Evolutionary conservation across 768 basidiomycete species (phyloP).

Genomic region (Podaxis sp.): DNA sequence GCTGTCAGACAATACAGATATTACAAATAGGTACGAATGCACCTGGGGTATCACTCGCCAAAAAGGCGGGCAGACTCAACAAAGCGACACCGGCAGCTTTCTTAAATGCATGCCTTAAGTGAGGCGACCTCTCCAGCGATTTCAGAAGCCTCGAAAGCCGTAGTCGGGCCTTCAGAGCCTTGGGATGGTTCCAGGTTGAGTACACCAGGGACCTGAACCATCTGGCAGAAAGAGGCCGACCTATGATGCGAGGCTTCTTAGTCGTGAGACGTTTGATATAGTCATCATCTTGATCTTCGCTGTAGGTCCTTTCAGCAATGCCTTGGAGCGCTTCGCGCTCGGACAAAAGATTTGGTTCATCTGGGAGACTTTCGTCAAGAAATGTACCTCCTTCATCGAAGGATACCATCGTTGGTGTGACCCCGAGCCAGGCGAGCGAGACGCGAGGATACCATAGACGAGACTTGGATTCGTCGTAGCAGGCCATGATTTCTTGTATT

Average conservation of each 20-base stretch:
- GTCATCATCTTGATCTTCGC: conserved; percentile 8
- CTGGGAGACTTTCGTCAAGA: conserved; percentile 19
- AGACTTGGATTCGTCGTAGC: conserved; percentile 30
- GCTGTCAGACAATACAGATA: too few species aligned
- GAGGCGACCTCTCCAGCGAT: conserved; percentile 36
- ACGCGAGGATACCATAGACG: conserved; percentile 42
- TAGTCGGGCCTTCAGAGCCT: conserved; percentile 30
- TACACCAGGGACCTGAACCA: conserved; percentile 17
- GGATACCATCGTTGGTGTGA: conserved; percentile 29
- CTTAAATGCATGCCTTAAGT: conserved; percentile 46
- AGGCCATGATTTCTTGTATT: conserved; percentile 27
- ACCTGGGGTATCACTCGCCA: conserved; percentile 36
- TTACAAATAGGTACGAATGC: conserved; percentile 5
- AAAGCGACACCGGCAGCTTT: conserved; percentile 43
- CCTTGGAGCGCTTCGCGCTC: conserved; percentile 32
- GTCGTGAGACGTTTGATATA: not conserved
- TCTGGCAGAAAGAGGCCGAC: conserved; percentile 12
- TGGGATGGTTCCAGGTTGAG: conserved; percentile 26
- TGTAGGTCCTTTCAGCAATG: conserved; percentile 27
- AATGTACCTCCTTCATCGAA: conserved; percentile 21
- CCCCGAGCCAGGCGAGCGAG: conserved; percentile 42
- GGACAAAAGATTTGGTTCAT: conserved; percentile 24
- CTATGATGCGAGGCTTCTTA: conserved; percentile 1
- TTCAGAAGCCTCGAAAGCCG: conserved; percentile 30
- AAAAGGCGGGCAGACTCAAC: conserved; percentile 42